Percentiles rank a stretch among this genome's conserved stretches.
These are phyloP conservation scores for Neofusicoccum parvum DNA, from an alignment of 2,329 filamentous ascomycete genomes.

Conservation along the genomic window DNA sequence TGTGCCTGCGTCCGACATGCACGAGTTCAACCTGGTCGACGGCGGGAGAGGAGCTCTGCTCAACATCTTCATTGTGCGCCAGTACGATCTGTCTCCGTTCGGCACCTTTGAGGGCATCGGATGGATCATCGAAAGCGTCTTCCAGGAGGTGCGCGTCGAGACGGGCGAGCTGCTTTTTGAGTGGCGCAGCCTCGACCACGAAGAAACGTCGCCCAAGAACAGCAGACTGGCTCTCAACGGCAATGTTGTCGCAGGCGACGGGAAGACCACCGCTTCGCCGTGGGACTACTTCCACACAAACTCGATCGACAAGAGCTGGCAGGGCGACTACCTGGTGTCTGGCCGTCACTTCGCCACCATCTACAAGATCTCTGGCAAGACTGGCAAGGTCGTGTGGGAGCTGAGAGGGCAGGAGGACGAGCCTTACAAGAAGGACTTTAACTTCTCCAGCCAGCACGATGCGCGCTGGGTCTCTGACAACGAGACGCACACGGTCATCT, in stretches of 20 bases:
- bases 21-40: slow-evolving; percentile 53
- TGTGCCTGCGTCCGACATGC: slow-evolving; percentile 52
- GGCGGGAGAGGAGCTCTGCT: slow-evolving; percentile 44
- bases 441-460: slow-evolving; percentile 57
- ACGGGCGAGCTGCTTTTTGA: slow-evolving; percentile 54
- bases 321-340: slow-evolving; percentile 58
- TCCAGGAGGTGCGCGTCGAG: slow-evolving; percentile 46
- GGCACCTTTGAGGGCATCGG: slow-evolving; percentile 34
- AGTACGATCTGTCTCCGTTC: slow-evolving; percentile 38
- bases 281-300: slow-evolving; percentile 56
- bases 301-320: slow-evolving; percentile 53
- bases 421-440: slow-evolving; percentile 42
- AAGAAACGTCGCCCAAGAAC: background rate
- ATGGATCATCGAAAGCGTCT: slow-evolving; percentile 45
- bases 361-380: slow-evolving; percentile 49
- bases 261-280: background rate
- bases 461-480: slow-evolving; percentile 51
- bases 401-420: slow-evolving; percentile 30
- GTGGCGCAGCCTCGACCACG: slow-evolving; percentile 60
- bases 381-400: slow-evolving; percentile 56
- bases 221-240: too few relatives aligned
- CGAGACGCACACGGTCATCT: slow-evolving; percentile 52
- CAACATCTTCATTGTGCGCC: slow-evolving; percentile 37
- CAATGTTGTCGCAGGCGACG: background rate
- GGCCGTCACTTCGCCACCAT: slow-evolving; percentile 53